phyloP scores from a whole-genome alignment of 106 monocot species.

The Acorus gramineus region DNA sequence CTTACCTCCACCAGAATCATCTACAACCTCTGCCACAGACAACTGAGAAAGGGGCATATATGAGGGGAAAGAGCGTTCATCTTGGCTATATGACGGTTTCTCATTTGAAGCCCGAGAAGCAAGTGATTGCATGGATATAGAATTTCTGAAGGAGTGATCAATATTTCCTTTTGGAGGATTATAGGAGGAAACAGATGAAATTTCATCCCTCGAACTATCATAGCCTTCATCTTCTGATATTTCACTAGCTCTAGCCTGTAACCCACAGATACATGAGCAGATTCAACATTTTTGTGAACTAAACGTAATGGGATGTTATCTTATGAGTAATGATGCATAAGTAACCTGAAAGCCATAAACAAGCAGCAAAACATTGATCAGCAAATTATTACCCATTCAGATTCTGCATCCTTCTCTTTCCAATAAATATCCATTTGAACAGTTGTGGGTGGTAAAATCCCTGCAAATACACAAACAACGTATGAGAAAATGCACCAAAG shows the following conservation, averaged over 20 bases:
- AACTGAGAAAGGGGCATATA: constrained; percentile 53
- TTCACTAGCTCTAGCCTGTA: constrained; percentile 70
- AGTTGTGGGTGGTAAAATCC: constrained; percentile 24
- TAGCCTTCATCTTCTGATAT: constrained; percentile 83
- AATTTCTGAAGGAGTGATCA: constrained; percentile 48
- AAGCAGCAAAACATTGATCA: no score
- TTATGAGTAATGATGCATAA: no score
- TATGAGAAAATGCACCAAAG: no score
- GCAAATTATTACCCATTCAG: constrained; percentile 69
- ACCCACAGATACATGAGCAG: background rate
- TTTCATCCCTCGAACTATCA: constrained; percentile 93
- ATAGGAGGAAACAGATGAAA: constrained; percentile 90
- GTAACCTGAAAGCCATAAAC: no score
- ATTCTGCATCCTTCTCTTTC: constrained; percentile 88
- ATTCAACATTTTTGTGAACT: no score
- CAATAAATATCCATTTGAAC: constrained; percentile 64
- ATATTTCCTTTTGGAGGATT: constrained; percentile 46
- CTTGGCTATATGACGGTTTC: constrained; percentile 27
- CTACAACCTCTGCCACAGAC: constrained; percentile 55
- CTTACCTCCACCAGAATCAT: constrained; percentile 53
- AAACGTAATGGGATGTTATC: no score
- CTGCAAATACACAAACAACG: constrained; percentile 27
- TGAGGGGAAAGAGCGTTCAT: constrained; percentile 36
- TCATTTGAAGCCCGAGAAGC: constrained; percentile 32
- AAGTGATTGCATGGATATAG: constrained; percentile 59